Percentiles rank a stretch among this genome's conserved stretches.
Conservation (phyloP, 2,329 filamentous ascomycete genomes). For the Fusarium sp. region DNA sequence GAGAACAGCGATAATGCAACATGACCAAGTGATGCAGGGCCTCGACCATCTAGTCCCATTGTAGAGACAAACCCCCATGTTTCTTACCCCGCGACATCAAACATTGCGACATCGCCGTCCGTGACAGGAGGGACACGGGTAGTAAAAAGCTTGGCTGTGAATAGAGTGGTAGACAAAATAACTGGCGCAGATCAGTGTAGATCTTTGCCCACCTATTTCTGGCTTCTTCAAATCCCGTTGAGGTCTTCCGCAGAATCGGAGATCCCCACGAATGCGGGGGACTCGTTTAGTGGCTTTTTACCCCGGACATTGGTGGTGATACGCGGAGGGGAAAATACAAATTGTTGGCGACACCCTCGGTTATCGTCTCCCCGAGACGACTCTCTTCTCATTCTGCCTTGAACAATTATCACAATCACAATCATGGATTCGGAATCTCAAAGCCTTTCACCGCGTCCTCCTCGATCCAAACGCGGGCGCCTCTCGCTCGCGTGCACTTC, state of each 20-base stretch:
- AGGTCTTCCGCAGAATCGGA: constrained; percentile 15
- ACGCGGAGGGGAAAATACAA: constrained; percentile 28
- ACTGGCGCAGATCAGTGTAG: too few relatives aligned
- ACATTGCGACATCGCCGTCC: neutral
- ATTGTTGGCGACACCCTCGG: constrained; percentile 33
- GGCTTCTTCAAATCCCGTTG: too few relatives aligned
- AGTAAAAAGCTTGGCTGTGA: neutral
- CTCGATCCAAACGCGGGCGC: constrained; percentile 27
- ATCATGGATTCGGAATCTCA: constrained; percentile 17
- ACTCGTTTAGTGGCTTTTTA: constrained; percentile 20
- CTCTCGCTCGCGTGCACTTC: too few relatives aligned
- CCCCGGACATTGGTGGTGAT: constrained; percentile 21
- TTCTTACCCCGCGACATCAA: constrained; percentile 12
- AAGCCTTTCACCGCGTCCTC: constrained; percentile 16
- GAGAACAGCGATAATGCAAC: neutral
- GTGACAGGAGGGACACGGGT: neutral
- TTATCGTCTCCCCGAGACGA: constrained; percentile 5
- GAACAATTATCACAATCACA: neutral
- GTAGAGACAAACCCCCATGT: neutral
- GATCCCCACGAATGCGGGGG: constrained; percentile 29
- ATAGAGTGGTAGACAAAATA: neutral
- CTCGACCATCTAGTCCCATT: constrained; percentile 13
- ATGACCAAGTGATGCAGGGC: constrained; percentile 10
- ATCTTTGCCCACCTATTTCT: neutral
- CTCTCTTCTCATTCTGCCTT: neutral